Evolutionary conservation across 2,329 filamentous ascomycete genomes (phyloP).

Genomic region (Colletotrichum orchidophilum): DNA sequence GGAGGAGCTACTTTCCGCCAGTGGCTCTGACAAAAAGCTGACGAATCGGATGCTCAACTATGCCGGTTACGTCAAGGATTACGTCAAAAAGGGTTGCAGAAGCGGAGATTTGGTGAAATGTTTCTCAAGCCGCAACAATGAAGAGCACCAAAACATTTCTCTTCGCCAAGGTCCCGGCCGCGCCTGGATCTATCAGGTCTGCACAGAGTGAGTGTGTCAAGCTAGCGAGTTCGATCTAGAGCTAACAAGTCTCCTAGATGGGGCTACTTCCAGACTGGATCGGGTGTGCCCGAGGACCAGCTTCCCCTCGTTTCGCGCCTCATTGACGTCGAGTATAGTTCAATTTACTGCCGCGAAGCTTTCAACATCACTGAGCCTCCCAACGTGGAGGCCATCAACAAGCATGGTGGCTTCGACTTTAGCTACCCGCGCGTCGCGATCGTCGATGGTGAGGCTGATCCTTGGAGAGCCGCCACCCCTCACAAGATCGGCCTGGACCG

Average conservation of each 20-base stretch:
- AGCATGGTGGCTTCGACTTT: constrained; percentile 78
- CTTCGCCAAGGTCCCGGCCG: constrained; percentile 41
- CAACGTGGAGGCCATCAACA: constrained; percentile 75
- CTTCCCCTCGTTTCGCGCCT: constrained; percentile 78
- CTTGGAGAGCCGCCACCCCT: constrained; percentile 80
- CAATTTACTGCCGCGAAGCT: constrained; percentile 68
- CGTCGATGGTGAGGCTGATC: constrained; percentile 81
- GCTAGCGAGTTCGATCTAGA: neutral
- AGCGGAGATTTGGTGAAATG: constrained; percentile 41
- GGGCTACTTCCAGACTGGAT: constrained; percentile 82
- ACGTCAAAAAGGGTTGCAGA: constrained; percentile 37
- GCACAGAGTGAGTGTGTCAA: constrained; percentile 56
- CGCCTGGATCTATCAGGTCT: constrained; percentile 63
- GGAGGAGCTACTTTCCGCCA: constrained; percentile 49
- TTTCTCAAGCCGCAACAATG: constrained; percentile 40
- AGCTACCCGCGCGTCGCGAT: constrained; percentile 80
- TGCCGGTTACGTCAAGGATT: constrained; percentile 54
- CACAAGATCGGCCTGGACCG: constrained; percentile 71
- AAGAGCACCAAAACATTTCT: constrained; percentile 34
- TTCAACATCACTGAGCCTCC: constrained; percentile 76
- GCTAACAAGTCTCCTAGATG: constrained; percentile 59
- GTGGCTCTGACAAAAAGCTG: constrained; percentile 48
- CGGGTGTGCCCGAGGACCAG: constrained; percentile 69
- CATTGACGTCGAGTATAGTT: constrained; percentile 70
- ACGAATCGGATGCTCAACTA: constrained; percentile 60